Conservation (phyloP, 2,329 filamentous ascomycete genomes). For the Bipolaris zeicola region DNA sequence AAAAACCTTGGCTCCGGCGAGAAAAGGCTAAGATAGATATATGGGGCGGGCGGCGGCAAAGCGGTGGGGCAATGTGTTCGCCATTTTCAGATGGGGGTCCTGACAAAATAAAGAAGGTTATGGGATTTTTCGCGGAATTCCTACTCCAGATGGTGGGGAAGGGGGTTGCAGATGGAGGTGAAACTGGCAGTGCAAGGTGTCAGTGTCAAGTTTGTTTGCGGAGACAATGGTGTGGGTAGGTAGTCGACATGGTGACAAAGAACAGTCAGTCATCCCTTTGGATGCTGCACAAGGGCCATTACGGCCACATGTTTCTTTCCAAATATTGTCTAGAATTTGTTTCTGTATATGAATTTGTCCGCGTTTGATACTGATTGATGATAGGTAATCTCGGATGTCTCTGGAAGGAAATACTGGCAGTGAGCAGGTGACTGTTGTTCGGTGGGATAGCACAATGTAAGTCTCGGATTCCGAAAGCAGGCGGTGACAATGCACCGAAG, state of each 20-base stretch:
- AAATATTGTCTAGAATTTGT: slow-evolving; percentile 67
- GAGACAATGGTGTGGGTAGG: slow-evolving; percentile 44
- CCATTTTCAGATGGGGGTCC: slow-evolving; percentile 46
- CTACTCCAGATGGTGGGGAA: too few species aligned
- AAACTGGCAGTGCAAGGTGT: slow-evolving; percentile 54
- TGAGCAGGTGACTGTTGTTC: slow-evolving; percentile 60
- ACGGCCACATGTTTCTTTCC: too few species aligned
- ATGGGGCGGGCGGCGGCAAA: slow-evolving; percentile 36
- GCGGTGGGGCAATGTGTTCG: slow-evolving; percentile 55
- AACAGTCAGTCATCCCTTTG: too few species aligned
- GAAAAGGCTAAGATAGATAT: slow-evolving; percentile 4
- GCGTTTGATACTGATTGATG: background rate
- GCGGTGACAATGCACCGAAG: background rate
- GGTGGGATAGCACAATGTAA: slow-evolving; percentile 57
- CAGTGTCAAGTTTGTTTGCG: slow-evolving; percentile 56
- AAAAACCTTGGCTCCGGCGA: slow-evolving; percentile 16
- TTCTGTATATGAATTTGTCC: slow-evolving; percentile 58
- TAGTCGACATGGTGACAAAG: too few species aligned
- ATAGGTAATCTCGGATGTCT: background rate
- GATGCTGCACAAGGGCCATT: too few species aligned
- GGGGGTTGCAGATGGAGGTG: slow-evolving; percentile 54
- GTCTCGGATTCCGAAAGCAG: background rate
- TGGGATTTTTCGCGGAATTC: too few species aligned
- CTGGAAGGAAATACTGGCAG: background rate
- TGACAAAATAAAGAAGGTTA: too few species aligned